Base-by-base conservation (phyloP, 176 grass and related monocot species). In the Metroxylon sagu region DNA sequence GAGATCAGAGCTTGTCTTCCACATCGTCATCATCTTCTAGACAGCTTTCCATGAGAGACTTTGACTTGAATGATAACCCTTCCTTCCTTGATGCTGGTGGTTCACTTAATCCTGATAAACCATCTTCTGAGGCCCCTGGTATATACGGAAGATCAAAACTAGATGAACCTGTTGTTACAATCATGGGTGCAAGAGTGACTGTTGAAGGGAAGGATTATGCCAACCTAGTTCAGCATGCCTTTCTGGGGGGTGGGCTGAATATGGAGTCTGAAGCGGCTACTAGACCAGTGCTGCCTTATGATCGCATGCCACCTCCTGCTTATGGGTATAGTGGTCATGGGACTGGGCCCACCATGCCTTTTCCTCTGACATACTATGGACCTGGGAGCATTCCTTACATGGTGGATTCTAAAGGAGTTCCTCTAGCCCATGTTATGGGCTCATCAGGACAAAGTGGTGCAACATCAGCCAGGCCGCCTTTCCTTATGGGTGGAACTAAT, bases 51-150 rank as follows among this genome's bases (percentile, higher is more conserved):
- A 4, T 21, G 31, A 35, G 65, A 68, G 65, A 68, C 28, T 56
- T 68, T 14, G 65, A 68, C 28, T 52, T 68, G 51, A 68, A 68
- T 56, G 65, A 68, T 29, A 55, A 48, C 65, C 65, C 65, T 25
- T 55, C 17, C 39, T 56, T 68, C 8, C 2, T 26, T 50, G 68
- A 56, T n/a, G 18, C 12, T 50, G 56, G 35, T 30, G 25, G 43
- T 60, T 52, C 56, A 5, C 16, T 15, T 0, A 51, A 48, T 25
- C 5, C 29, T 19, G 25, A 25, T 4, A 50, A 60, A 52, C 23
- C 43, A 49, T 52, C 25, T 60, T 29, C 16, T 3, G 51, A 71
- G 29, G 23, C 7, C 43, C 28, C 3, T 26, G 26, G 48, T 0
- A 51, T 12, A 0, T 28, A 4, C 60, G 55, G 56, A 71, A 19